Percentiles rank a stretch among this genome's conserved stretches.
These are phyloP conservation scores for Prunus mongolica DNA, from an alignment of 306 rosid genomes.

Conservation along the genomic window DNA sequence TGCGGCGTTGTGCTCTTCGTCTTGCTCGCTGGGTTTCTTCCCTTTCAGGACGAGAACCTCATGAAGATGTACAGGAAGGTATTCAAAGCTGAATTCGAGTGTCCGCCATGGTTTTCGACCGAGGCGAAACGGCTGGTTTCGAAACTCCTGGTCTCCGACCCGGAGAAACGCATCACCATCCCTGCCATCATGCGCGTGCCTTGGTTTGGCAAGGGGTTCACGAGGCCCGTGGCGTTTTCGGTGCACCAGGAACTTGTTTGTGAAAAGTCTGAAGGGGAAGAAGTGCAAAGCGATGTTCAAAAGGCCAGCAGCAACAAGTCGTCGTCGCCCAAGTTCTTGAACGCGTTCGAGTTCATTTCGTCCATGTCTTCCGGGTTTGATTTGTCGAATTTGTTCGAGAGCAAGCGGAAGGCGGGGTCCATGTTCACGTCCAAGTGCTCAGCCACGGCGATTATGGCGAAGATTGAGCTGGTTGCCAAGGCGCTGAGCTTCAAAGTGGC, in stretches of 20 bases:
- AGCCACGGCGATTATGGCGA: constrained; percentile 46
- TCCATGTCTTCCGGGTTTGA: constrained; percentile 82
- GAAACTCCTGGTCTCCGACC: constrained; percentile 58
- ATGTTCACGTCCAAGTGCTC: constrained; percentile 63
- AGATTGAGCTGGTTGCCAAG: constrained; percentile 54
- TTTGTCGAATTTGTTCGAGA: constrained; percentile 66
- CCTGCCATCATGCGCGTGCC: constrained; percentile 58
- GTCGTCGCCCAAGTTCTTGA: constrained; percentile 60
- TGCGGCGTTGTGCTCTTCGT: constrained; percentile 70
- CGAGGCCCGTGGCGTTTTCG: constrained; percentile 20
- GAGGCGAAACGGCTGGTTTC: constrained; percentile 55
- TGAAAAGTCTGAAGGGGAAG: constrained; percentile 2
- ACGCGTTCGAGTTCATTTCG: constrained; percentile 72
- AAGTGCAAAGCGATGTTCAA: neutral
- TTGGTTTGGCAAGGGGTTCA: constrained; percentile 52
- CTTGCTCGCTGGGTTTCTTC: constrained; percentile 71
- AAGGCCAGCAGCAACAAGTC: neutral
- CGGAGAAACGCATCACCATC: constrained; percentile 44
- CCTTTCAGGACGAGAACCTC: constrained; percentile 64
- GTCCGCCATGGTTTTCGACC: constrained; percentile 65
- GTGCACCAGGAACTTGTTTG: neutral
- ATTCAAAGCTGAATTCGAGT: constrained; percentile 55
- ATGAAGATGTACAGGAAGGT: constrained; percentile 62
- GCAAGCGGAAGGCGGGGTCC: constrained; percentile 40
- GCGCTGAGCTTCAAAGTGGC: constrained; percentile 41